Conservation (phyloP, 75 land plant species). For the Larix kaempferi region DNA sequence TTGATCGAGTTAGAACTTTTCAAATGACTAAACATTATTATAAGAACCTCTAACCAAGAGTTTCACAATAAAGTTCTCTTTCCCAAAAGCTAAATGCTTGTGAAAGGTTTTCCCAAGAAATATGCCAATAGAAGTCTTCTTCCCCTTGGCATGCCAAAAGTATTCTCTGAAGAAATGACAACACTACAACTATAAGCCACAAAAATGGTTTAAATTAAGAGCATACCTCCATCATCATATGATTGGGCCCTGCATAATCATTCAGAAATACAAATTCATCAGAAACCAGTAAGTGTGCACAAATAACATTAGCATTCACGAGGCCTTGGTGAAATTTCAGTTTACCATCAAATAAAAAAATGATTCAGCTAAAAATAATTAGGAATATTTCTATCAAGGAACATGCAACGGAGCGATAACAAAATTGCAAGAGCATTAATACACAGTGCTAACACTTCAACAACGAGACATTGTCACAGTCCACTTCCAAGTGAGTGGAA, state of each 20-base stretch:
- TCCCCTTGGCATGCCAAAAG: neutral
- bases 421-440: neutral
- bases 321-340: neutral
- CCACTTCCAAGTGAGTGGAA: neutral
- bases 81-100: neutral
- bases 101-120: neutral
- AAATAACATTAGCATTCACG: neutral
- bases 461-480: neutral
- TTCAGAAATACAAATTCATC: neutral
- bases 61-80: neutral
- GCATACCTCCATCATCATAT: slow-evolving; percentile 86
- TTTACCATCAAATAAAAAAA: neutral
- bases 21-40: neutral
- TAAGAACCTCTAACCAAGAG: neutral
- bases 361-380: neutral
- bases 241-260: slow-evolving; percentile 79
- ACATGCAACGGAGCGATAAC: neutral
- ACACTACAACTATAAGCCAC: neutral
- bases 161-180: neutral
- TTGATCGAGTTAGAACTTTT: neutral
- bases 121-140: neutral
- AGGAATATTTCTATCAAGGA: neutral
- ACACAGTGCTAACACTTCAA: neutral
- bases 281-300: neutral
- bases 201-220: neutral